These are phyloP conservation scores for Schwanniomyces vanrijiae DNA, from an alignment of 805 yeast species.

Conservation along the genomic window DNA sequence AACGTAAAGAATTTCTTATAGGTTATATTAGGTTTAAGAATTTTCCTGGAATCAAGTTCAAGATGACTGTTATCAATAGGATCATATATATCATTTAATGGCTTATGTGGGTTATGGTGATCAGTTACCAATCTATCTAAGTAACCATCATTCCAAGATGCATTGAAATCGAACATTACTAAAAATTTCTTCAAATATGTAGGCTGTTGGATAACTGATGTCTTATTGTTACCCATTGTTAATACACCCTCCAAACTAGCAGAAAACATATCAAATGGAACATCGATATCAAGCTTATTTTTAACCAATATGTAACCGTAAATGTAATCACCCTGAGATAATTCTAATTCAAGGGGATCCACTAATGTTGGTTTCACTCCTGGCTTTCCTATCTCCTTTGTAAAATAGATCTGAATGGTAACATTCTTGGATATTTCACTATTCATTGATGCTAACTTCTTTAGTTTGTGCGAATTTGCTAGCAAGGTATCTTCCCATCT, in stretches of 20 bases:
- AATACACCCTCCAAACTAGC: constrained; percentile 37
- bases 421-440: constrained; percentile 25
- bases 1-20: constrained; percentile 43
- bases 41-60: constrained; percentile 22
- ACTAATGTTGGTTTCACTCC: constrained; percentile 32
- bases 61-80: constrained; percentile 31
- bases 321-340: constrained; percentile 36
- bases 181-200: constrained; percentile 26
- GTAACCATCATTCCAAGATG: constrained; percentile 38
- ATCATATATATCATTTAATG: constrained; percentile 21
- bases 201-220: constrained; percentile 16
- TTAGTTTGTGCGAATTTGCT: constrained; percentile 35
- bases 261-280: constrained; percentile 41
- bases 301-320: constrained; percentile 34
- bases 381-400: constrained; percentile 31
- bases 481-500: constrained; percentile 35
- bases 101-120: constrained; percentile 27
- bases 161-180: constrained; percentile 43
- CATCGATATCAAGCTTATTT: constrained; percentile 23
- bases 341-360: constrained; percentile 29
- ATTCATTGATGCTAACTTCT: constrained; percentile 28
- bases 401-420: constrained; percentile 29
- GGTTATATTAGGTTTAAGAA: constrained; percentile 28
- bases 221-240: constrained; percentile 23
- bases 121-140: constrained; percentile 33